phyloP scores from a whole-genome alignment of 2,329 filamentous ascomycete genomes.

The Colletotrichum lentis region DNA sequence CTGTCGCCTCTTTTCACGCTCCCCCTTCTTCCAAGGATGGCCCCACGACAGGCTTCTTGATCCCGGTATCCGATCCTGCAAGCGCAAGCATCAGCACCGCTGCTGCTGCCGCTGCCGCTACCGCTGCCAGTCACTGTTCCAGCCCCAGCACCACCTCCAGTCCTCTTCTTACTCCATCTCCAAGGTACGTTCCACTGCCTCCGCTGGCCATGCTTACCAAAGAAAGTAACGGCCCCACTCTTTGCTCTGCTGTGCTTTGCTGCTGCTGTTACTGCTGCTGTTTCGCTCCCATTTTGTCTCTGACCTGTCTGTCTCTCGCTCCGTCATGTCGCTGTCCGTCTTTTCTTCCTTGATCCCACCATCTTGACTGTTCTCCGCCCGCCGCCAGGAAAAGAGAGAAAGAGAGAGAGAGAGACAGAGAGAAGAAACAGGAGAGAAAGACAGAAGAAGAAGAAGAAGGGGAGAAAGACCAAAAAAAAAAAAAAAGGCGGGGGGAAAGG shows the following conservation, averaged over 20 bases:
- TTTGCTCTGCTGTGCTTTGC: conserved; percentile 26
- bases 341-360: conserved; percentile 26
- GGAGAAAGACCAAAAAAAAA: too few relatives aligned
- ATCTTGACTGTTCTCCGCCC: conserved; percentile 29
- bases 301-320: conserved; percentile 11
- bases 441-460: too few relatives aligned
- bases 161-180: conserved; percentile 37
- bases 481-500: too few relatives aligned
- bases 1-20: conserved; percentile 26
- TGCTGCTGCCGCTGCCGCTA: conserved; percentile 1
- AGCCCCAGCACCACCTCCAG: conserved; percentile 26
- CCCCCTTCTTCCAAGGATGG: conserved; percentile 51
- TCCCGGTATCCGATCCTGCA: conserved; percentile 40
- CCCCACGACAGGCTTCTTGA: conserved; percentile 54
- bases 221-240: conserved; percentile 34
- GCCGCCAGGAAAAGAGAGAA: background rate
- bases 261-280: conserved; percentile 9
- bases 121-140: background rate
- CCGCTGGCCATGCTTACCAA: conserved; percentile 35
- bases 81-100: conserved; percentile 39
- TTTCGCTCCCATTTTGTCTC: conserved; percentile 24
- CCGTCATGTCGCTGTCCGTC: conserved; percentile 1
- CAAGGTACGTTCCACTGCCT: conserved; percentile 35
- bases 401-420: background rate
- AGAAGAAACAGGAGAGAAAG: too few relatives aligned